These are phyloP conservation scores for Russula foetens DNA, from an alignment of 768 basidiomycete genomes.

Conservation along the genomic window DNA sequence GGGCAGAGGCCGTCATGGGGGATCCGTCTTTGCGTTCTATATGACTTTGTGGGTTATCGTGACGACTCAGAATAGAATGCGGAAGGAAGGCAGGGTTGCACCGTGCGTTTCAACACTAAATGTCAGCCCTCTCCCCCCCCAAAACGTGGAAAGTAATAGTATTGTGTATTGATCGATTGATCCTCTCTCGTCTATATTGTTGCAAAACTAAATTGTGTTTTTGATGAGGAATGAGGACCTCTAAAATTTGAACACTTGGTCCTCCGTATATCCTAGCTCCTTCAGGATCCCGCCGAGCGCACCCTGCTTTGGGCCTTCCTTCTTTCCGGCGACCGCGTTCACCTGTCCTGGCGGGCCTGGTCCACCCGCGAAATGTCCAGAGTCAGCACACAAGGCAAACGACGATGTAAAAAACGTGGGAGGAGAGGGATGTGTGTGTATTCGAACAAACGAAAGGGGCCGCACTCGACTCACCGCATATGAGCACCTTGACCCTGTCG, in stretches of 20 bases:
- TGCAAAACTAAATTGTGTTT: no score
- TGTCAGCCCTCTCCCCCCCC: no score
- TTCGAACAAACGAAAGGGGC: neutral
- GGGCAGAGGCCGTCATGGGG: no score
- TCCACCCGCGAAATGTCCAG: neutral
- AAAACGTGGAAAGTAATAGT: no score
- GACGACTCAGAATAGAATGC: no score
- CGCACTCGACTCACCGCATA: slow-evolving; percentile 58
- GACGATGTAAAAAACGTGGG: neutral
- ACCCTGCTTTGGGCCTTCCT: slow-evolving; percentile 84
- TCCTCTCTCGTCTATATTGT: no score
- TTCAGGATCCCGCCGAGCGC: slow-evolving; percentile 75
- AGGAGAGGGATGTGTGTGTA: neutral
- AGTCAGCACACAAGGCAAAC: neutral
- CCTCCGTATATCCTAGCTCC: slow-evolving; percentile 75
- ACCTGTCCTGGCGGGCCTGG: slow-evolving; percentile 83
- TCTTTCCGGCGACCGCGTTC: slow-evolving; percentile 81
- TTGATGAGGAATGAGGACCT: neutral
- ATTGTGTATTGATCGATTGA: no score
- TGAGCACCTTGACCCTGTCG: slow-evolving; percentile 80
- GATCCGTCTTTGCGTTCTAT: no score
- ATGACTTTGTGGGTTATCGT: no score
- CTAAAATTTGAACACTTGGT: slow-evolving; percentile 52
- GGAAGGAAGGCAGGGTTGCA: no score
- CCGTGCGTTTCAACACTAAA: no score